These are phyloP conservation scores for Aspergillus uvarum DNA, from an alignment of 2,329 filamentous ascomycete genomes.

Conservation along the genomic window DNA sequence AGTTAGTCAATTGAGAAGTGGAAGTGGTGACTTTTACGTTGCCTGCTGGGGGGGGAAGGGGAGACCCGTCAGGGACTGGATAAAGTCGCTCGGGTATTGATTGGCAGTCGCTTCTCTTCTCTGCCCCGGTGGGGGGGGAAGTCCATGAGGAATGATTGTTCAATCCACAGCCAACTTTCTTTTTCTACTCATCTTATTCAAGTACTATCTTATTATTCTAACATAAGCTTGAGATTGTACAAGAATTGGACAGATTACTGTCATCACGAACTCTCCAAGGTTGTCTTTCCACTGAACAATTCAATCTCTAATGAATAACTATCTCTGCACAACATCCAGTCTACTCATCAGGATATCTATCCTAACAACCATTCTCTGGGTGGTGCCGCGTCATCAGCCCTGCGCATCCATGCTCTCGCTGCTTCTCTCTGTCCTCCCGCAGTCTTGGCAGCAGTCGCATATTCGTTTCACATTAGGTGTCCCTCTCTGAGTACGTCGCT, in stretches of 20 bases:
- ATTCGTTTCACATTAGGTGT: slow-evolving; percentile 7
- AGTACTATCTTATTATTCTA: neutral
- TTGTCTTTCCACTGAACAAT: neutral
- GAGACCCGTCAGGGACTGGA: slow-evolving; percentile 1
- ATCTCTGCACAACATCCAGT: neutral
- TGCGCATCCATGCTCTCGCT: slow-evolving; percentile 3
- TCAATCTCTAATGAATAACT: neutral
- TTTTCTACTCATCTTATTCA: no score
- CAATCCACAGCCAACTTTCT: neutral
- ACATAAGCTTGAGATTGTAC: neutral
- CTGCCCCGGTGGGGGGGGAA: neutral
- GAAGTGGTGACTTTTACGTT: slow-evolving; percentile 3
- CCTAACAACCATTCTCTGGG: neutral
- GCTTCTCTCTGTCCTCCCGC: neutral
- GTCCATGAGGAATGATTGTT: neutral
- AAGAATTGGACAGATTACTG: neutral
- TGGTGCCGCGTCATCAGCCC: slow-evolving; percentile 7
- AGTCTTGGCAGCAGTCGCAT: slow-evolving; percentile 6
- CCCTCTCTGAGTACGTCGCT: slow-evolving; percentile 1
- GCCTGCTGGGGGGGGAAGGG: neutral
- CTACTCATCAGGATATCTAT: neutral
- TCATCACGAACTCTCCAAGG: neutral
- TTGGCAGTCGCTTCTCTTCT: slow-evolving; percentile 2
- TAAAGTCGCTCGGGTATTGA: neutral
- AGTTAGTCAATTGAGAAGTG: neutral